Conservation (phyloP, 495 filamentous ascomycete species). For the Achaetomiella virescens region DNA sequence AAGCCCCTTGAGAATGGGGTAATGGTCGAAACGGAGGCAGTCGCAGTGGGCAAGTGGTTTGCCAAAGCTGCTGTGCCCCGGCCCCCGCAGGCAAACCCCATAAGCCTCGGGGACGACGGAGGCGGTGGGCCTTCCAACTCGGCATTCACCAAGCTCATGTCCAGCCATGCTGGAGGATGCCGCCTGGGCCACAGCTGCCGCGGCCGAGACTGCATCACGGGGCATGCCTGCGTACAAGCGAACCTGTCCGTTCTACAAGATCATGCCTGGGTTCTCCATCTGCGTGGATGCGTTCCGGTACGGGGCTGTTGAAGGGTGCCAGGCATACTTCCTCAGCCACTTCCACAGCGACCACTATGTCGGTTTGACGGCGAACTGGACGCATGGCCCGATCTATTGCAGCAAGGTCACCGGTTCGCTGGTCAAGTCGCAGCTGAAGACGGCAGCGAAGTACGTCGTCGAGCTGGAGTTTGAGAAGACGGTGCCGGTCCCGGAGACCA, state of each 20-base stretch:
- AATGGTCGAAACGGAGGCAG: constrained; percentile 29
- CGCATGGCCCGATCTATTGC: constrained; percentile 93
- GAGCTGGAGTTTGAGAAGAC: constrained; percentile 81
- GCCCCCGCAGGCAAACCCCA: constrained; percentile 72
- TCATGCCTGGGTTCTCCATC: constrained; percentile 83
- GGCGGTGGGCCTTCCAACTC: constrained; percentile 38
- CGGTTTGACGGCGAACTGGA: constrained; percentile 81
- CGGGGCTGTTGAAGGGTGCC: constrained; percentile 83
- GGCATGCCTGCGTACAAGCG: constrained; percentile 87
- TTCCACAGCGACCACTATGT: constrained; percentile 98
- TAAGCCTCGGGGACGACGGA: constrained; percentile 40
- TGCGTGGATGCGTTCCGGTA: constrained; percentile 97
- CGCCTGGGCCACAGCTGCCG: constrained; percentile 83
- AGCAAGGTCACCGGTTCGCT: constrained; percentile 87
- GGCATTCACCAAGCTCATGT: constrained; percentile 90
- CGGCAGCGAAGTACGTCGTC: constrained; percentile 79
- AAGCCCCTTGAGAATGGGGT: constrained; percentile 1
- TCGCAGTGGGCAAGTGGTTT: constrained; percentile 48
- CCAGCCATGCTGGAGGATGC: constrained; percentile 79
- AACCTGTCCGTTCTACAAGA: constrained; percentile 98
- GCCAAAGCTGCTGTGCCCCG: constrained; percentile 62
- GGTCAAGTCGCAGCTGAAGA: constrained; percentile 75
- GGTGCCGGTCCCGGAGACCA: constrained; percentile 68
- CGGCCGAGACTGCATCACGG: constrained; percentile 65
- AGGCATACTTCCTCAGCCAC: constrained; percentile 95